Evolutionary conservation across 441 rosid genomes (phyloP), one percentile per base, ranked within the genome.

Genomic region (Pelargonium citronellum): DNA sequence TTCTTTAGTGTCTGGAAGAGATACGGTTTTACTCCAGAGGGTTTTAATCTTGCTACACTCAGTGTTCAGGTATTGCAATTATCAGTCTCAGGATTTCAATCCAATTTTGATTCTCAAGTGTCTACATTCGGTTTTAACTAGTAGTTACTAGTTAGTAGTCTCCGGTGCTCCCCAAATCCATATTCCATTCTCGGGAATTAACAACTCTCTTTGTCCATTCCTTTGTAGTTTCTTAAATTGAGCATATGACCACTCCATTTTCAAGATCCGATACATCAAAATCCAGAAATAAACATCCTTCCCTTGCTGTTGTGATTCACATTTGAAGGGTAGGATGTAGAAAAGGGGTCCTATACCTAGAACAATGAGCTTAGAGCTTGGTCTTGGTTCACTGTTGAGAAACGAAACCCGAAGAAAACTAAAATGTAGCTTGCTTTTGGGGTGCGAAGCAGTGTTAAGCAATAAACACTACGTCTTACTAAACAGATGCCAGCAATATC

Each of bases 11-110:
- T 92, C 67, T 95, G 99, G 99, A 87, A 85, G 84, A 80, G 87
- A 83, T 95, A 88, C 68, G 99, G 99, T 71, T 92, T 89, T 78
- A 95, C 97, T 12, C 97, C 97, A 0, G 99, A 92, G 79, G 99
- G 99, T 70, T 90, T 95, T 75, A 95, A 95, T 77, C 97, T 95
- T 70, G 99, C 97, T 24, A 90, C 97, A 16, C 78, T 86, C 53
- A 83, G 70, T 70, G 82, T 87, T 67, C 91, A 89, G 91, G 95
- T 89, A 86, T 44, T 58, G 49, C 4, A 69, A 64, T 73, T 62
- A 44, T 19, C 22, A 20, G 3, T 62, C 37, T 63, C 65, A 41
- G 58, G 12, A 7, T 22, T 30, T 0, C 53, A 34, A 12, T 71
- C 47, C 57, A 37, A 66, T 46, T 27, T 44, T 57, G 5, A 16